Conservation (phyloP, 306 rosid species). For the barrel medic (Medicago truncatula) region DNA sequence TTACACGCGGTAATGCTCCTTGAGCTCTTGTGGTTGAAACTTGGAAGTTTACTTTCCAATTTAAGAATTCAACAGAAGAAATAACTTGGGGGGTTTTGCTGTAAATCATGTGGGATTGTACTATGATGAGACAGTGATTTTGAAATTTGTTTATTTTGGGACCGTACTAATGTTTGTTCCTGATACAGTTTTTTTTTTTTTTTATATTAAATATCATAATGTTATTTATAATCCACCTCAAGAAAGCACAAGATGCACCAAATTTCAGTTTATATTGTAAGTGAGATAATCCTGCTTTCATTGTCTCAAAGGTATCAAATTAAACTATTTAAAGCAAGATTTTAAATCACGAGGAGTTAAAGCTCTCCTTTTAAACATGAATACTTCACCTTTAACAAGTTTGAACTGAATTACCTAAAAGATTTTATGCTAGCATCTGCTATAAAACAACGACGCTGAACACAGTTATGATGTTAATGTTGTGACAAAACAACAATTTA, state of each 20-base stretch:
- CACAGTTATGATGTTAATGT: not conserved
- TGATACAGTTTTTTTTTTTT: too few species aligned
- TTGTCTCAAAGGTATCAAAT: not conserved
- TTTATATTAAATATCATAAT: too few species aligned
- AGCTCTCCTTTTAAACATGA: not conserved
- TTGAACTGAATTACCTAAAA: not conserved
- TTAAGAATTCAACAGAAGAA: slow-evolving; percentile 35
- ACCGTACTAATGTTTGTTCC: not conserved
- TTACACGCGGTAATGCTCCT: slow-evolving; percentile 26
- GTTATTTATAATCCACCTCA: too few species aligned
- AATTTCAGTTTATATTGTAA: not conserved
- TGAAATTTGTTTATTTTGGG: slow-evolving; percentile 15
- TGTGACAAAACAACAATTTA: too few species aligned
- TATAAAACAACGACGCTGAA: not conserved
- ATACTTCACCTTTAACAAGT: not conserved
- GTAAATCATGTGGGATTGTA: slow-evolving; percentile 44
- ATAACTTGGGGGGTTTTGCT: slow-evolving; percentile 35
- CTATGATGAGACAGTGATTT: slow-evolving; percentile 29
- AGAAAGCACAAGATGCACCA: too few species aligned
- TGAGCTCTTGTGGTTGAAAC: slow-evolving; percentile 28
- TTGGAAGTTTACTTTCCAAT: slow-evolving; percentile 31
- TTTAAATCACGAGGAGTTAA: not conserved
- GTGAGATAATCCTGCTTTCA: too few species aligned
- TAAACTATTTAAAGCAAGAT: not conserved
- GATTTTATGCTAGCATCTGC: not conserved